Evolutionary conservation across 805 yeast genomes (phyloP).

Genomic region (Spathaspora passalidarum): DNA sequence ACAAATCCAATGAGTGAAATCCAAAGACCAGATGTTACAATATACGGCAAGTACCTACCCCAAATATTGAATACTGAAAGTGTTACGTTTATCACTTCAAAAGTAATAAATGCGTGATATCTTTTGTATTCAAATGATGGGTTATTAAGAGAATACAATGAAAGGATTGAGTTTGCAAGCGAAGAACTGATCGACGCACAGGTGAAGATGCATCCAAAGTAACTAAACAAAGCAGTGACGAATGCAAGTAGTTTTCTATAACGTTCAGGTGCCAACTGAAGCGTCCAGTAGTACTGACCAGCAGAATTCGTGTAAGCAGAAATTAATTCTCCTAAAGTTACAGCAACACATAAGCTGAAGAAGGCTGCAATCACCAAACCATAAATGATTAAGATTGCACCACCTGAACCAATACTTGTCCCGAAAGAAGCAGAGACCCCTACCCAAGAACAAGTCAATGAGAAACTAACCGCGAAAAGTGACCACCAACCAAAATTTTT

Average conservation of each 20-base stretch:
- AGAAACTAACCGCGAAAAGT: slow-evolving; percentile 55
- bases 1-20: no score
- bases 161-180: slow-evolving; percentile 49
- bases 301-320: slow-evolving; percentile 55
- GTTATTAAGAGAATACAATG: slow-evolving; percentile 45
- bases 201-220: slow-evolving; percentile 60
- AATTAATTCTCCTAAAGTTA: slow-evolving; percentile 49
- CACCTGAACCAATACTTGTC: slow-evolving; percentile 55
- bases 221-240: slow-evolving; percentile 56
- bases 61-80: no score
- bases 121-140: no score
- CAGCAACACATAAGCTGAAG: slow-evolving; percentile 46
- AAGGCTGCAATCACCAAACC: slow-evolving; percentile 52
- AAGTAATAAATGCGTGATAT: no score
- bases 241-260: slow-evolving; percentile 43
- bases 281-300: slow-evolving; percentile 59
- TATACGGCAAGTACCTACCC: no score
- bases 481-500: slow-evolving; percentile 39
- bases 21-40: no score
- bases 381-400: slow-evolving; percentile 54
- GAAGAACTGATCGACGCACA: slow-evolving; percentile 57
- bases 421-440: slow-evolving; percentile 55
- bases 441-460: slow-evolving; percentile 58
- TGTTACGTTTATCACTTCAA: no score
- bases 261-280: slow-evolving; percentile 48